phyloP scores from a whole-genome alignment of 164 flowering plant species.

The Cinnamomum micranthum region DNA sequence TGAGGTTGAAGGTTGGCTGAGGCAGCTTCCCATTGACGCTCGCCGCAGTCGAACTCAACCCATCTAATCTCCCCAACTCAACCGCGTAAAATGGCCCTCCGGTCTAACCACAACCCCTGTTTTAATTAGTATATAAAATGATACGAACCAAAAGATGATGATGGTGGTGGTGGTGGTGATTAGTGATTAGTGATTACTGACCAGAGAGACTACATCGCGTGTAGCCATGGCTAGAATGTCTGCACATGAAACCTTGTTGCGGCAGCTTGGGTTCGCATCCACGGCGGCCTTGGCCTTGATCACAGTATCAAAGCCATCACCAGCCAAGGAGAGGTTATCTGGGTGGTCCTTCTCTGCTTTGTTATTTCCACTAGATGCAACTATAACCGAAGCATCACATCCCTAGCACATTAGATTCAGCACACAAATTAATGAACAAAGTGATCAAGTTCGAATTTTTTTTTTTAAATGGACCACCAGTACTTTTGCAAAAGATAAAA shows the following conservation, averaged over 20 bases:
- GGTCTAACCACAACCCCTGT: constrained; percentile 34
- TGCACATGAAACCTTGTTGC: constrained; percentile 87
- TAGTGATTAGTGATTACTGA: constrained; percentile 1
- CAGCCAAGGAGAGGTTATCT: constrained; percentile 73
- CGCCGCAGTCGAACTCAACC: constrained; percentile 48
- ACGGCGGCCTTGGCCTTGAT: constrained; percentile 83
- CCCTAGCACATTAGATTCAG: constrained; percentile 33
- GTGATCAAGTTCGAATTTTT: no score
- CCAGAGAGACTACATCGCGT: constrained; percentile 63
- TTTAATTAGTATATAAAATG: no score
- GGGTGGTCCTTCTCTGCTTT: constrained; percentile 80
- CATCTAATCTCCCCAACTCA: constrained; percentile 82
- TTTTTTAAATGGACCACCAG: no score
- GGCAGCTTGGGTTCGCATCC: constrained; percentile 48
- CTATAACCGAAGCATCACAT: constrained; percentile 75
- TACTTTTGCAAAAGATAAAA: no score
- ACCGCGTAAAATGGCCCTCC: constrained; percentile 82
- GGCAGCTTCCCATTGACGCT: constrained; percentile 70
- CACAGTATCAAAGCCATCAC: constrained; percentile 90
- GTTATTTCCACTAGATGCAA: constrained; percentile 44
- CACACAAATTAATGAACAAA: no score
- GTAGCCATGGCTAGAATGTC: constrained; percentile 86
- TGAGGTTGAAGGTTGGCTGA: constrained; percentile 48
- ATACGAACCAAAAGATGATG: neutral
- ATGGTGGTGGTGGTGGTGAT: neutral